phyloP scores from a whole-genome alignment of 345 rosid genomes.

The Salix purpurea region DNA sequence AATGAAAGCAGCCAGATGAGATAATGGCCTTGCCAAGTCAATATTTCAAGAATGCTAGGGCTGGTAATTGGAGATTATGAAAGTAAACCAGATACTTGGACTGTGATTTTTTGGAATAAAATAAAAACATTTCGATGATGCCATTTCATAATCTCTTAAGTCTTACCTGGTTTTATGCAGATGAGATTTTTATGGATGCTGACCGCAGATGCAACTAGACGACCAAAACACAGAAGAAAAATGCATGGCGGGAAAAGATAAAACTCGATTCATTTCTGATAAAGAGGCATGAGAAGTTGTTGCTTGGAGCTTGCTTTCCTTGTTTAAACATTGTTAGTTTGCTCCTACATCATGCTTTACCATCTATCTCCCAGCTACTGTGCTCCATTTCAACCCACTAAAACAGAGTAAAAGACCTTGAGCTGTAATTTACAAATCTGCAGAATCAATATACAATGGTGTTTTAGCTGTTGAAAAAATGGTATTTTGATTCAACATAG shows the following conservation, averaged over 20 bases:
- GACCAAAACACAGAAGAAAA: background rate
- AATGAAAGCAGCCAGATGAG: background rate
- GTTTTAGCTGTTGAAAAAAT: conserved; percentile 51
- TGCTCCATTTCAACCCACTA: background rate
- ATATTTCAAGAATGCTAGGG: background rate
- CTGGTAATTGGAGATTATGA: background rate
- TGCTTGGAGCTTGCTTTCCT: background rate
- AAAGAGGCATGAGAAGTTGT: background rate
- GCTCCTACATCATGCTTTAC: background rate
- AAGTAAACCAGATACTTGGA: background rate
- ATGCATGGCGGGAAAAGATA: background rate
- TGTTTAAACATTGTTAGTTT: background rate
- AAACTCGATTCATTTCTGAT: background rate
- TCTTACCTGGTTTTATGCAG: background rate
- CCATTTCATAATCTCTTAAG: background rate
- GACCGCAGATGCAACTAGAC: background rate
- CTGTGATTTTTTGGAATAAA: background rate
- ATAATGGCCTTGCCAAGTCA: background rate
- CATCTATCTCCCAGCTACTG: background rate
- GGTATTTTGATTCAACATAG: conserved; percentile 75
- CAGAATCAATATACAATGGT: background rate
- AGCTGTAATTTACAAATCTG: background rate
- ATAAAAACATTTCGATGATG: background rate
- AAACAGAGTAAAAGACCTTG: background rate
- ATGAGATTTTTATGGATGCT: background rate